A percentile compares a stretch with the other conserved stretches of the same genome.
These are phyloP conservation scores for Suillus subaureus DNA, from an alignment of 768 basidiomycete species.

Conservation along the genomic window DNA sequence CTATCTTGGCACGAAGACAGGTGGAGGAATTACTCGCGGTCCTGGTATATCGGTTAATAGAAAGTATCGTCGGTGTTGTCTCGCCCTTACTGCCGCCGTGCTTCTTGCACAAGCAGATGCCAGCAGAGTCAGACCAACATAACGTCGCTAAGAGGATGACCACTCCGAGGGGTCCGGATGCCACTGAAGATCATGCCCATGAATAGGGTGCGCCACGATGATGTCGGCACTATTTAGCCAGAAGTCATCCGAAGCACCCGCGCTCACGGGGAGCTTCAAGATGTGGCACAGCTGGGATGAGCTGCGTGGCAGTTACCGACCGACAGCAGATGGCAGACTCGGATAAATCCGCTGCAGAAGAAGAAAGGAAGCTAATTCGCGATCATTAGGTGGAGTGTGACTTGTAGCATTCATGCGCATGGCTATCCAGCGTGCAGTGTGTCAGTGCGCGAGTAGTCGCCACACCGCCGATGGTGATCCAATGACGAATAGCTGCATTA, in stretches of 20 bases:
- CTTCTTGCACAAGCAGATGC: not conserved
- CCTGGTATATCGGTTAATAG: not conserved
- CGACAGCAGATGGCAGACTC: not conserved
- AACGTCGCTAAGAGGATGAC: not conserved
- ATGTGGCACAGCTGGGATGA: not conserved
- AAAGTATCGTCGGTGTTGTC: not conserved
- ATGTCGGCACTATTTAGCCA: not conserved
- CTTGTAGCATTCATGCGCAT: not conserved
- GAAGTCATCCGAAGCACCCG: not conserved
- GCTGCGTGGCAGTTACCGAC: not conserved
- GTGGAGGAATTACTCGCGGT: not conserved
- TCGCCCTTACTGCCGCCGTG: not conserved
- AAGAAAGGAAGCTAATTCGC: not conserved
- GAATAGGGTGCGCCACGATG: not conserved
- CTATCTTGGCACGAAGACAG: not conserved
- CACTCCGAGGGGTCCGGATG: not conserved
- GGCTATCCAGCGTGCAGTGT: not conserved
- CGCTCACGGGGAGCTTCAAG: not conserved
- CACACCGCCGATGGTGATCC: not conserved
- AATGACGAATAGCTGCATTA: not conserved
- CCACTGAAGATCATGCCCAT: not conserved
- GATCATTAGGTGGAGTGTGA: not conserved
- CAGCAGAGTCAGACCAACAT: not conserved
- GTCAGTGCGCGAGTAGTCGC: not conserved
- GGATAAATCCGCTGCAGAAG: not conserved